A percentile compares a stretch with the other conserved stretches of the same genome.
phyloP scores from a whole-genome alignment of 176 grass and related monocot genomes.

The Triticum monococcum region DNA sequence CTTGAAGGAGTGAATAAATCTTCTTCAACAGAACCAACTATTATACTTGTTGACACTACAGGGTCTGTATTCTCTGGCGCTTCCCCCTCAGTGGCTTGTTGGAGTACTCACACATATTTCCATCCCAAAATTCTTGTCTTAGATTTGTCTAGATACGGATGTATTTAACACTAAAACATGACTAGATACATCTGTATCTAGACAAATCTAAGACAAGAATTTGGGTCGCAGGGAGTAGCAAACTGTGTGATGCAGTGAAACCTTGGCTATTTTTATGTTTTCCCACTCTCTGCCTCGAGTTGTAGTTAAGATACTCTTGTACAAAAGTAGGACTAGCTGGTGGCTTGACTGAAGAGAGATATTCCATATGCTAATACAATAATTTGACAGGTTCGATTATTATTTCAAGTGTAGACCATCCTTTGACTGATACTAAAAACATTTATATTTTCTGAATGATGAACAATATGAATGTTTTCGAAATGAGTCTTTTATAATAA shows the following conservation, averaged over 20 bases:
- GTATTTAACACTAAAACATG: too few species aligned
- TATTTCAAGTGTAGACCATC: neutral
- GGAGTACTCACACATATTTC: neutral
- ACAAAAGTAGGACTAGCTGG: neutral
- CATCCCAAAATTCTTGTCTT: too few species aligned
- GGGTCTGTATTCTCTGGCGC: conserved; percentile 50
- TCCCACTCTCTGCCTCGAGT: neutral
- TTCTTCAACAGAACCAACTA: conserved; percentile 79
- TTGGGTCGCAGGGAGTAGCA: too few species aligned
- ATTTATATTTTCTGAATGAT: neutral
- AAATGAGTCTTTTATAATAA: neutral
- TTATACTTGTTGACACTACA: conserved; percentile 97
- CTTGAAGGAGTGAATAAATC: conserved; percentile 76
- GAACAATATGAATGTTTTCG: conserved; percentile 8
- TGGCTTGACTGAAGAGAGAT: neutral
- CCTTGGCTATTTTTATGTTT: neutral
- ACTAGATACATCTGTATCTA: too few species aligned
- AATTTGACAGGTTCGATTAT: neutral
- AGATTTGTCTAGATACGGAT: too few species aligned
- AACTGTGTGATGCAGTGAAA: neutral
- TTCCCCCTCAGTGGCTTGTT: conserved; percentile 6
- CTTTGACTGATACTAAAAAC: neutral
- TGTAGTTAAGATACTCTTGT: conserved; percentile 11
- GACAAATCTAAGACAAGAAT: too few species aligned
- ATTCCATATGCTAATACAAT: conserved; percentile 1